Evolutionary conservation across 2,329 filamentous ascomycete genomes (phyloP), one percentile per base, ranked within the genome.

Genomic region (Pseudogymnoascus sp.): DNA sequence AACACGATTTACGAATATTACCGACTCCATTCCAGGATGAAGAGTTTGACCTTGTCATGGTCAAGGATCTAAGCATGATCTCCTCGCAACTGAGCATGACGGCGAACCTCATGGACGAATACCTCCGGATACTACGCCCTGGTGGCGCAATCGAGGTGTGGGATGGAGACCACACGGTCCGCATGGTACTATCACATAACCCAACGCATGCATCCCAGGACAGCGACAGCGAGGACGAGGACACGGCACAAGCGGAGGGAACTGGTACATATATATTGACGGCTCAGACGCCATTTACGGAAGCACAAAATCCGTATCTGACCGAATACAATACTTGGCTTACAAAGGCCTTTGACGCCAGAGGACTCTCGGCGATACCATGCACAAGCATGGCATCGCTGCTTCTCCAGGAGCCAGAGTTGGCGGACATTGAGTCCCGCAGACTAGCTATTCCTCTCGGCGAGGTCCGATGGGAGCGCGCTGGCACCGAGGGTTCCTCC

Each of bases 31-130:
- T 96, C 67, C 81, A 85, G 1, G 84, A 91, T 65, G 87, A 83
- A 37, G 88, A 93, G 69, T 97, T 96, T 74, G 91, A 96, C 73
- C 82, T 96, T 42, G 83, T 97, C 70, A 91, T 96, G 80, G 82
- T 91, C 71, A 96, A 96, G 75, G 92, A 96, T 73, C 78, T 91
- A 70, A 88, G 86, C 62, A 80, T 95, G 67, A 83, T 78, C 21
- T 77, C 85, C n/a, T 80, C 88, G 6, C 83, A 84, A 25, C 77
- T 84, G 50, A 73, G 74, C 16, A 78, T 84, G 64, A 83, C 86
- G 36, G 81, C 85, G 60, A 36, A 67, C 4, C 74, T 84, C 25
- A 78, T 86, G 64, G 88, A 90, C 67, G 91, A 97, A 72, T 89
- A 87, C 66, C 78, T 93, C 53, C 89, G 93, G 16, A 77, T 96